Conservation (phyloP, 305 asterid species). For the Solanum hybrid region DNA sequence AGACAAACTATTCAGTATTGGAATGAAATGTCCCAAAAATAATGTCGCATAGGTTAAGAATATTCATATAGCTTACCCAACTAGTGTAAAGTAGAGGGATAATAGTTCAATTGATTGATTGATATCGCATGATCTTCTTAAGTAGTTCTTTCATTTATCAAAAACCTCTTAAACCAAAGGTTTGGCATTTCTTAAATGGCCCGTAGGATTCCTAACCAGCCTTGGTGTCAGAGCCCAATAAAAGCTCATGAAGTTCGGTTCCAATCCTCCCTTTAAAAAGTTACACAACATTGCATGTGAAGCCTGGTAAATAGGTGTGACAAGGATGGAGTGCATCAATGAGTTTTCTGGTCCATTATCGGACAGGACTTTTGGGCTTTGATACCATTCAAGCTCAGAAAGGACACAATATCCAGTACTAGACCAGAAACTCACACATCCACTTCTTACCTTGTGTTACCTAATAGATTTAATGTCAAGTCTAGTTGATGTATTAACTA, state of each 20-base stretch:
- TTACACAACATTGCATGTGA: not conserved
- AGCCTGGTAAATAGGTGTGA: not conserved
- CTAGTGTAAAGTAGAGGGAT: not conserved
- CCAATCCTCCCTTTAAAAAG: not conserved
- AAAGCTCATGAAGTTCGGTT: not conserved
- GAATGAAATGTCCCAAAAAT: not conserved
- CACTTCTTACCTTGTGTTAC: not conserved
- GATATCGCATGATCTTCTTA: not conserved
- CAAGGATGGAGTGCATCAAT: not conserved
- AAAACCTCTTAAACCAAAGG: not conserved
- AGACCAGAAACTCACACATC: not conserved
- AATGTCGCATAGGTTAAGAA: not conserved
- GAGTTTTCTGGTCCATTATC: not conserved
- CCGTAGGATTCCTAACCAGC: not conserved
- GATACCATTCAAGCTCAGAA: not conserved
- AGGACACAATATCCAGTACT: not conserved
- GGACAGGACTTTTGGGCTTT: not conserved
- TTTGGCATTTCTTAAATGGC: not conserved
- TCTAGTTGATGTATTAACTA: not conserved
- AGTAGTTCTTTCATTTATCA: not conserved
- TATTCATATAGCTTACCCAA: not conserved
- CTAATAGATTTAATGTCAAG: not conserved
- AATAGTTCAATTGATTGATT: not conserved
- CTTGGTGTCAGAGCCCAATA: not conserved
- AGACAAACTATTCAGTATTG: not conserved